Percentiles rank a stretch among this genome's conserved stretches.
These are phyloP conservation scores for Stagonosporopsis chrysanthemi DNA, from an alignment of 2,329 filamentous ascomycete genomes.

Conservation along the genomic window DNA sequence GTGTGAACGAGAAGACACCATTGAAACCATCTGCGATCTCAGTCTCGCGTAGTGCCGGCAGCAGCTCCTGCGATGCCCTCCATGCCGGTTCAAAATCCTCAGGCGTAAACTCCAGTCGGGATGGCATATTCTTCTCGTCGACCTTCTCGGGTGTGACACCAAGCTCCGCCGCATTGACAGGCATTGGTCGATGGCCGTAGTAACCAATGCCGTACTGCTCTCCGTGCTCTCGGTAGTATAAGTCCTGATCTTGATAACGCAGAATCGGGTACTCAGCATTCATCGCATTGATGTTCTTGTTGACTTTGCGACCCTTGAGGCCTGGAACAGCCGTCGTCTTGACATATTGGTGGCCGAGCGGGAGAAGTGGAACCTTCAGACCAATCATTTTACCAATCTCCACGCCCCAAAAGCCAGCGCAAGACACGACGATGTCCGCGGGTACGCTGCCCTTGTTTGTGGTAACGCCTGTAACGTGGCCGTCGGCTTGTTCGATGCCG, in stretches of 20 bases:
- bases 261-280: slow-evolving; percentile 64
- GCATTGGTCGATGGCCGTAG: slow-evolving; percentile 69
- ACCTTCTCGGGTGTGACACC: slow-evolving; percentile 63
- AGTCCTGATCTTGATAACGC: slow-evolving; percentile 68
- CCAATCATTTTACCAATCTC: slow-evolving; percentile 69
- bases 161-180: slow-evolving; percentile 63
- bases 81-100: slow-evolving; percentile 69
- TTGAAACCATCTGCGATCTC: slow-evolving; percentile 69
- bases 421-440: slow-evolving; percentile 69
- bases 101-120: slow-evolving; percentile 65
- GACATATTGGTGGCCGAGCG: slow-evolving; percentile 69
- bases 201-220: slow-evolving; percentile 69
- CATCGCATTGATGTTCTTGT: slow-evolving; percentile 55
- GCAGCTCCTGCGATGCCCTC: slow-evolving; percentile 62
- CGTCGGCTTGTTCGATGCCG: slow-evolving; percentile 59
- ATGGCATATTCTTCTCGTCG: slow-evolving; percentile 69
- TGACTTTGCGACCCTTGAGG: slow-evolving; percentile 52
- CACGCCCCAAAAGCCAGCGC: slow-evolving; percentile 72
- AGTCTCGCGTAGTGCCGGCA: slow-evolving; percentile 61
- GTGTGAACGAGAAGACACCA: slow-evolving; percentile 71
- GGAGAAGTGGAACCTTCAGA: slow-evolving; percentile 64
- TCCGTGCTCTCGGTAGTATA: slow-evolving; percentile 71
- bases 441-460: slow-evolving; percentile 59
- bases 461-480: slow-evolving; percentile 64
- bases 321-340: slow-evolving; percentile 65